Base-by-base conservation (phyloP, 2,329 filamentous ascomycete genomes). In the Calonectria montana region DNA sequence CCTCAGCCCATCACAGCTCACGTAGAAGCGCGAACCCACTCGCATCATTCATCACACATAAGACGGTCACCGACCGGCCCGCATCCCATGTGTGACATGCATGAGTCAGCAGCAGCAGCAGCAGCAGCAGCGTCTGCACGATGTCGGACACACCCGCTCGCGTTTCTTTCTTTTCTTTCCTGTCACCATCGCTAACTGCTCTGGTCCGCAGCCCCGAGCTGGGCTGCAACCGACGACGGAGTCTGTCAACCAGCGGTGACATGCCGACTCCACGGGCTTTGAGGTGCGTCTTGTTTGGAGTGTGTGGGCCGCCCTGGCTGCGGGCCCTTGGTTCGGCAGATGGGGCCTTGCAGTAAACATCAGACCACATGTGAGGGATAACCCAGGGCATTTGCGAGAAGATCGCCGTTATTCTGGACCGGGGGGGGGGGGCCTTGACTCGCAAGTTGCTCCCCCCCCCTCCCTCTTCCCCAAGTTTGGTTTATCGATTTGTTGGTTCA, bases 71-170 rank as follows among this genome's bases (percentile, higher is more conserved):
- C 53, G 13, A 21, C 53, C 15, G 25, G 57, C 25, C 57, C 57
- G 57, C 57, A 35, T 62, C 37, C 37, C 55, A 31, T 62, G 37
- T 62, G 57, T n/a, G 57, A 62, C 57, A 62, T 62, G 37, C 57
- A 35, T 35, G 31, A 35, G 31, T 35, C 31, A 35, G 31, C 31
- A 35, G 31, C 31, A 12, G 10, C 31, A 31, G n/a, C n/a, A 31
- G 29, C 29, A 31, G 29, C 29, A 31, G n/a, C n/a, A 31, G 31
- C 31, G 31, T 35, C 31, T 35, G 31, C 31, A 35, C 18, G 16
- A 45, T 10, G 57, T 23, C 57, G 57, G 57, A 41, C 35, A 16
- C 18, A 62, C 57, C 37, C 57, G 57, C 37, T 25, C 37, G 27
- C 13, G 15, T 62, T 62, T 16, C 21, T 53, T 2, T 53, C 12